phyloP scores from a whole-genome alignment of 2,329 filamentous ascomycete genomes.

The Xylariaceae sp. region DNA sequence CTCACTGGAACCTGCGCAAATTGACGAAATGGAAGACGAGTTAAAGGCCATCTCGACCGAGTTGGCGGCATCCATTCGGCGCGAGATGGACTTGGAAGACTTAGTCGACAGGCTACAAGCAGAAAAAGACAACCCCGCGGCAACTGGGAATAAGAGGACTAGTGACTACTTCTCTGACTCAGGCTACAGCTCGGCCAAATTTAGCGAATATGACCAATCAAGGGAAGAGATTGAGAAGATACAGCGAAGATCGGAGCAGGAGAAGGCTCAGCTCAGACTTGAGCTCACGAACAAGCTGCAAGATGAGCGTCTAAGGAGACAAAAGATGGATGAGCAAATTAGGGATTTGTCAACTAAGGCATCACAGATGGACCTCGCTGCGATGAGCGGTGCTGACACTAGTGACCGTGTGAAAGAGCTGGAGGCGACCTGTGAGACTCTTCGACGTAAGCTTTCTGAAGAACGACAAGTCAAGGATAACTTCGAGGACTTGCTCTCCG shows the following conservation, averaged over 20 bases:
- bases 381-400: slow-evolving; percentile 63
- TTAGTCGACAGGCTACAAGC: slow-evolving; percentile 85
- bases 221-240: slow-evolving; percentile 81
- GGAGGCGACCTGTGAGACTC: slow-evolving; percentile 80
- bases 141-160: slow-evolving; percentile 70
- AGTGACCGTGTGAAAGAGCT: slow-evolving; percentile 75
- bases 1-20: slow-evolving; percentile 56
- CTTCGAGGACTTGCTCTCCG: slow-evolving; percentile 88
- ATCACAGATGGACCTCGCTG: slow-evolving; percentile 63
- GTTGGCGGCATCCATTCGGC: slow-evolving; percentile 87
- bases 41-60: slow-evolving; percentile 91
- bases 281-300: slow-evolving; percentile 87
- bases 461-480: slow-evolving; percentile 89
- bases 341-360: slow-evolving; percentile 81
- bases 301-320: slow-evolving; percentile 79
- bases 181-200: slow-evolving; percentile 83
- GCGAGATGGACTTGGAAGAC: slow-evolving; percentile 97
- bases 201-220: slow-evolving; percentile 69
- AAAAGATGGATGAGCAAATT: slow-evolving; percentile 82
- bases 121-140: slow-evolving; percentile 68
- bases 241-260: slow-evolving; percentile 85
- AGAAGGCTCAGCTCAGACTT: slow-evolving; percentile 84
- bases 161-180: slow-evolving; percentile 99
- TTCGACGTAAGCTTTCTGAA: slow-evolving; percentile 80
- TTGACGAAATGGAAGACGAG: slow-evolving; percentile 93